Percentiles rank a stretch among this genome's conserved stretches.
Conservation (phyloP, 352 stramenopile genomes). For the Globisporangium okanoganense region DNA sequence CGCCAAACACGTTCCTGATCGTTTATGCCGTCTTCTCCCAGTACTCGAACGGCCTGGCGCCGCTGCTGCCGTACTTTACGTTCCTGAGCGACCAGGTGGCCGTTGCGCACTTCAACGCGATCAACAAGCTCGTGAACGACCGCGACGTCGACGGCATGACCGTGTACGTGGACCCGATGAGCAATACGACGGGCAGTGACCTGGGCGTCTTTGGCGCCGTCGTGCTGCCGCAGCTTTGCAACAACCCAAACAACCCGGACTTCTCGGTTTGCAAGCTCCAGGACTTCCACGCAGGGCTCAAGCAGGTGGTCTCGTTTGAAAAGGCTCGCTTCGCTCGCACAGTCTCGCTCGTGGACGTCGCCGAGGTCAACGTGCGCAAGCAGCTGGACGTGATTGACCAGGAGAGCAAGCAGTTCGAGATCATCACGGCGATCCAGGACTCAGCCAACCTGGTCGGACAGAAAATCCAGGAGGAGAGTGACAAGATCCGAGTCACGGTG, state of each 20-base stretch:
- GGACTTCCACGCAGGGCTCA: slow-evolving; percentile 15
- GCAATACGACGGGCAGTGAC: slow-evolving; percentile 12
- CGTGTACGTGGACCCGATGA: slow-evolving; percentile 9
- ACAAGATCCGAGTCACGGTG: slow-evolving; percentile 15
- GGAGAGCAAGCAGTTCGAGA: slow-evolving; percentile 20
- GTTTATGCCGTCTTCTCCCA: neutral
- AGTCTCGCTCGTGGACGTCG: slow-evolving; percentile 12
- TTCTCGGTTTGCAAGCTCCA: slow-evolving; percentile 19
- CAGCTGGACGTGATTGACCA: slow-evolving; percentile 19
- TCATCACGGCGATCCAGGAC: slow-evolving; percentile 17
- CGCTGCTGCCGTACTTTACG: slow-evolving; percentile 12
- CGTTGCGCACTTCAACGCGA: slow-evolving; percentile 11
- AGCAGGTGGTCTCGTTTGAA: slow-evolving; percentile 12
- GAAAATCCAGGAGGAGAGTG: slow-evolving; percentile 14
- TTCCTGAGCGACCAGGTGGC: slow-evolving; percentile 18
- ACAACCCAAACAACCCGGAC: slow-evolving; percentile 13
- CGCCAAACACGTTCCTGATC: neutral
- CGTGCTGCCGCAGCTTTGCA: slow-evolving; percentile 13
- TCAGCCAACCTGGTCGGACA: slow-evolving; percentile 15
- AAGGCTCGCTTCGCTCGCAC: neutral
- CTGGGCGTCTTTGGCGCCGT: slow-evolving; percentile 1
- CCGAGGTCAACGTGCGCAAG: slow-evolving; percentile 22
- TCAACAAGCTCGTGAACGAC: slow-evolving; percentile 12
- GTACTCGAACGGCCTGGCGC: slow-evolving; percentile 44
- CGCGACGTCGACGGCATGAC: slow-evolving; percentile 12